Conservation (phyloP, 2,329 filamentous ascomycete genomes). For the Arthrocladium fulminans region DNA sequence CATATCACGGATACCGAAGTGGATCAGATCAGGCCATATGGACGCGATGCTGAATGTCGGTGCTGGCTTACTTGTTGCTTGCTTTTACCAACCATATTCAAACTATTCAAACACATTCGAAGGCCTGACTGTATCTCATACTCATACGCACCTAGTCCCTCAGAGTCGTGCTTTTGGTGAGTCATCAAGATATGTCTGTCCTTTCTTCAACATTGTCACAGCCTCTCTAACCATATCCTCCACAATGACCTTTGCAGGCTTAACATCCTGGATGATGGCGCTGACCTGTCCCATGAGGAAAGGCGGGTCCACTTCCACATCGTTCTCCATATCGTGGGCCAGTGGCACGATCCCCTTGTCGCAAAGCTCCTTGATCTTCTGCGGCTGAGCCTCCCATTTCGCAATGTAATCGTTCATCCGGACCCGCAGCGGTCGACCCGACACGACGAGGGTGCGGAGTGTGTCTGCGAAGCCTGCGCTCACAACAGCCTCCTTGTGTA, state of each 20-base stretch:
- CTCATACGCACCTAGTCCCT: too few species aligned
- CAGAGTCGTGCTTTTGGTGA: not conserved
- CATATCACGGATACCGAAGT: too few species aligned
- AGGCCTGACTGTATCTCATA: too few species aligned
- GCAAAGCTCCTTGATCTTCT: conserved; percentile 66
- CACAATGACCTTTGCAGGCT: conserved; percentile 78
- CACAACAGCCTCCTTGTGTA: conserved; percentile 79
- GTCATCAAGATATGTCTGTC: conserved; percentile 48
- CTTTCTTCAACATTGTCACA: conserved; percentile 55
- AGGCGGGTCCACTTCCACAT: conserved; percentile 70
- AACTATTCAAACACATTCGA: too few species aligned
- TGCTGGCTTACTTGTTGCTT: too few species aligned
- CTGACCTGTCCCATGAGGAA: conserved; percentile 93
- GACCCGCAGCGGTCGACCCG: conserved; percentile 71
- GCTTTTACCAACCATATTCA: too few species aligned
- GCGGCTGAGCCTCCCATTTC: conserved; percentile 67
- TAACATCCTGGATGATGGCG: conserved; percentile 63
- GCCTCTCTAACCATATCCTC: conserved; percentile 79
- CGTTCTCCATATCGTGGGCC: conserved; percentile 65
- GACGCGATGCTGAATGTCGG: too few species aligned
- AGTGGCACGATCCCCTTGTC: conserved; percentile 71
- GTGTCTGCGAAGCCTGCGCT: conserved; percentile 72
- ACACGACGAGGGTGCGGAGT: conserved; percentile 69
- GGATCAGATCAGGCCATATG: too few species aligned
- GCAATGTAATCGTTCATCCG: conserved; percentile 75